A percentile compares a stretch with the other conserved stretches of the same genome.
These are phyloP conservation scores for Blepharisma stoltei DNA, from an alignment of 73 alveolate species.

Conservation along the genomic window DNA sequence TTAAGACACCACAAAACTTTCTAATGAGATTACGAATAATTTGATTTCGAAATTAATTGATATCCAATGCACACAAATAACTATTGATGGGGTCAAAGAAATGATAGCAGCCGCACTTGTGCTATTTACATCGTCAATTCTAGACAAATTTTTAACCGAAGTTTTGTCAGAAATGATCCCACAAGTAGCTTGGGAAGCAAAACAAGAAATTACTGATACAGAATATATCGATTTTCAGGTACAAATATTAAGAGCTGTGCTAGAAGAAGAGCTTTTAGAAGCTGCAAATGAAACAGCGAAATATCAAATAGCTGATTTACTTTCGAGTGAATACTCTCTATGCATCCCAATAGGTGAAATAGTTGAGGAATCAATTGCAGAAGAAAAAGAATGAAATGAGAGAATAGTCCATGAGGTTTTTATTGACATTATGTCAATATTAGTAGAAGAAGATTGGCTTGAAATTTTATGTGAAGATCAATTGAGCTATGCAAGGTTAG, in stretches of 20 bases:
- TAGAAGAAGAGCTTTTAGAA: background rate
- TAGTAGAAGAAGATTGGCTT: slow-evolving; percentile 15
- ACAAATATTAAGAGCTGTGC: background rate
- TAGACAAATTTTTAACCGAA: background rate
- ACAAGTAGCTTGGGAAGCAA: background rate
- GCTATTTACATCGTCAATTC: background rate
- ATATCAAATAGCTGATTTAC: background rate
- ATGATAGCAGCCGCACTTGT: background rate
- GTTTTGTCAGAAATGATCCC: background rate
- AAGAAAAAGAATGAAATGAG: background rate
- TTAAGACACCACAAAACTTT: no score
- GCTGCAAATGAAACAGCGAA: background rate
- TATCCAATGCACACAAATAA: no score
- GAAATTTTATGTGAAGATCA: slow-evolving; percentile 9
- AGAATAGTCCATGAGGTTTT: background rate
- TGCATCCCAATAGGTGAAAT: background rate
- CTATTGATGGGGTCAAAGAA: background rate
- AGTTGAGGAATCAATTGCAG: background rate
- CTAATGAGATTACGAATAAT: no score
- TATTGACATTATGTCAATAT: background rate
- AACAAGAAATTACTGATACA: background rate
- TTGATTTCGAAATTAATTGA: no score
- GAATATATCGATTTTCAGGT: background rate
- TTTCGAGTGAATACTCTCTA: background rate
- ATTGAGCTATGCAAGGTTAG: background rate